Conservation (phyloP, 805 yeast genomes). For the Teunomyces pallodes region DNA sequence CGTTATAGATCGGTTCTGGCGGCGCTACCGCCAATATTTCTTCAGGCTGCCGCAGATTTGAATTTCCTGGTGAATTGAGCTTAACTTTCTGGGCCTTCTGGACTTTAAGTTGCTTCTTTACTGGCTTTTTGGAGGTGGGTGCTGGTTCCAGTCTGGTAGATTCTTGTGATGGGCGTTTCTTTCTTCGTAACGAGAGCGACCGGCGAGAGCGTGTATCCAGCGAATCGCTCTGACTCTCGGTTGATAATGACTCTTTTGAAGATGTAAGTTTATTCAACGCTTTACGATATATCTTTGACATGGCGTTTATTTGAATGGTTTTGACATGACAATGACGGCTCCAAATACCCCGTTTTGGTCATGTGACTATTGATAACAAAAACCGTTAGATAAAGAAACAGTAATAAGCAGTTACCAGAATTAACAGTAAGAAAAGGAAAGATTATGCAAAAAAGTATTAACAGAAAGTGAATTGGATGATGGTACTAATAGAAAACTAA, state of each 20-base stretch:
- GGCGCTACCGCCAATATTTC: too few species aligned
- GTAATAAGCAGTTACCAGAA: neutral
- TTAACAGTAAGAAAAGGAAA: too few species aligned
- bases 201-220: neutral
- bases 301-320: neutral
- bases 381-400: neutral
- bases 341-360: neutral
- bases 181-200: slow-evolving; percentile 2
- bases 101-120: neutral
- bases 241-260: neutral
- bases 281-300: slow-evolving; percentile 11
- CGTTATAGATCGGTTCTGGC: neutral
- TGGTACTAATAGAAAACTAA: too few species aligned
- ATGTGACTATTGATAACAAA: neutral
- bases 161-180: neutral
- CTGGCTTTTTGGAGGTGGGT: neutral
- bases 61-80: too few species aligned
- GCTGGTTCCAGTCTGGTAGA: neutral
- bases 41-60: too few species aligned
- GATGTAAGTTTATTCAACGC: slow-evolving; percentile 10
- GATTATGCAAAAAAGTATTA: too few species aligned
- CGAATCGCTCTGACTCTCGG: neutral
- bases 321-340: neutral
- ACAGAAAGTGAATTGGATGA: too few species aligned
- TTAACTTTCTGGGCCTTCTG: neutral